Evolutionary conservation across 1,139 yeast species (phyloP), one percentile per base, ranked within the genome.

Genomic region (Suhomyces choctaworum): DNA sequence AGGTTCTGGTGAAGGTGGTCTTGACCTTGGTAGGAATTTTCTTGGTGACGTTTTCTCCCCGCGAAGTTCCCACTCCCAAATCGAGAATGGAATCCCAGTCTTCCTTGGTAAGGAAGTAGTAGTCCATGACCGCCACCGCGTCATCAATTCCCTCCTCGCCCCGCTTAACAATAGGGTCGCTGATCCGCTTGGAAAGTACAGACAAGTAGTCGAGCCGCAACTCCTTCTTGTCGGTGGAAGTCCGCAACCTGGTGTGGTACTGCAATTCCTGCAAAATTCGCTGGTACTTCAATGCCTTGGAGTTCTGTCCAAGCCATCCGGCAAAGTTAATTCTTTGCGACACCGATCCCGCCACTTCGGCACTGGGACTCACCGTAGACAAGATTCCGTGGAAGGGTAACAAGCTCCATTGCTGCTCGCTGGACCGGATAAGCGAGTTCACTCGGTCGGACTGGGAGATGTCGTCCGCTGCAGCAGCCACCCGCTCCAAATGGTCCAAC

Each of bases 391-490:
- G 97, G 50, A 89, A 74, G 3, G 99, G 99, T 68, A 94, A 75
- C 45, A 94, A 70, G 45, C 94, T 80, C 99, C 99, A 94, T 51
- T 87, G 90, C 60, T 92, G 98, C 51, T 90, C 96, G 31, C 95
- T 78, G 26, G 95, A 85, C 51, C 95, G 84, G 41, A 94, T 90
- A 56, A 79, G 70, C 19, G 79, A 68, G 55, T 89, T 96, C 14
- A 90, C 82, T 20, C 82, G 58, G 56, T 94, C 98, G 11, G 92
- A 84, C 37, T 76, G 74, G 27, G 94, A 82, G 32, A 94, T 87
- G 36, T 87, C 78, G 46, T 88, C 90, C 0, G 97, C 88, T 0
- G 98, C 98, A 20, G 68, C 66, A 1, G 88, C 83, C 1, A 84
- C 81, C 22, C 79, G 68, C 45, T 74, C 71, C 39, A 92, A 61